A percentile compares a stretch with the other conserved stretches of the same genome.
Evolutionary conservation across 1,284 basidiomycete genomes (phyloP).

Genomic region (Hortiboletus rubellus): DNA sequence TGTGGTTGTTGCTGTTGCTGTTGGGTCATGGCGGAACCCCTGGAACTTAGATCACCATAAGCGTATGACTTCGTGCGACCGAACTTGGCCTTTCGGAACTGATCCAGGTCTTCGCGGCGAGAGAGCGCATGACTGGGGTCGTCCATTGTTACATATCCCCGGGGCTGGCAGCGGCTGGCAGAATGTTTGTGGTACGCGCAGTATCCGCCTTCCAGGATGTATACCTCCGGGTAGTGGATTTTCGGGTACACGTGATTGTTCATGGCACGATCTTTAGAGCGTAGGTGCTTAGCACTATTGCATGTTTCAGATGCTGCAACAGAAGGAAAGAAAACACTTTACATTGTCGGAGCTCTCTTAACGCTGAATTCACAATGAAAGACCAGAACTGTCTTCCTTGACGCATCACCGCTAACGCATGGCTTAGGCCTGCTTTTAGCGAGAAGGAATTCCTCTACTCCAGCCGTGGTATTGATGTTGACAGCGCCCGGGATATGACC

Average conservation of each 20-base stretch:
- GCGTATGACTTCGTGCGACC: constrained; percentile 87
- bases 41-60: constrained; percentile 67
- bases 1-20: constrained; percentile 44
- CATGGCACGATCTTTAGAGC: constrained; percentile 85
- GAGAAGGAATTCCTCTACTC: constrained; percentile 82
- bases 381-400: constrained; percentile 81
- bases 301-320: constrained; percentile 14
- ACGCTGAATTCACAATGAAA: constrained; percentile 99
- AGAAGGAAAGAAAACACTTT: constrained; percentile 33
- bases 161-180: constrained; percentile 73
- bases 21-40: constrained; percentile 34
- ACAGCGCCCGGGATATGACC: constrained; percentile 92
- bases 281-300: constrained; percentile 84
- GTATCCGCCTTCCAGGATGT: constrained; percentile 96
- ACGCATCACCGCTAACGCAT: constrained; percentile 76
- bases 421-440: constrained; percentile 65
- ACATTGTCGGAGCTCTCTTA: constrained; percentile 96
- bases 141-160: constrained; percentile 91
- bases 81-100: constrained; percentile 87
- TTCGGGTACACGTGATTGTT: constrained; percentile 90
- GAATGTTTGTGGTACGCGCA: constrained; percentile 79
- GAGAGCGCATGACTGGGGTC: constrained; percentile 82
- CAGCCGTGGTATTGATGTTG: constrained; percentile 85
- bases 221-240: constrained; percentile 96
- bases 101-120: constrained; percentile 83